Percentiles rank a stretch among this genome's conserved stretches.
phyloP scores from a whole-genome alignment of 2,329 filamentous ascomycete species.

The Colletotrichum paranaense region DNA sequence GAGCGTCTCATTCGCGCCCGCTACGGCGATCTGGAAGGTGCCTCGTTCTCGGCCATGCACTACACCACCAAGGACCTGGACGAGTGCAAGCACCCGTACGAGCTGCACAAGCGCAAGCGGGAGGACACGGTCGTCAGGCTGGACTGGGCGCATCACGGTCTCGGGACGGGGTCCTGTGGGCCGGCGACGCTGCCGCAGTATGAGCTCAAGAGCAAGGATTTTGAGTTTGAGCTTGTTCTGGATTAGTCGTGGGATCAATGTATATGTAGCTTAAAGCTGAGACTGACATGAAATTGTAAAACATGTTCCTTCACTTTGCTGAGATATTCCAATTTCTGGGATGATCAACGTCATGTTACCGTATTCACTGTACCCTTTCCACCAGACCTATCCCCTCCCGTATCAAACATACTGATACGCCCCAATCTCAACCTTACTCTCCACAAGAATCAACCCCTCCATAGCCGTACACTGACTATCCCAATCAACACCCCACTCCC shows the following conservation, averaged over 20 bases:
- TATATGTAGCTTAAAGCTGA: background rate
- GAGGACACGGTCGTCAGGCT: conserved; percentile 67
- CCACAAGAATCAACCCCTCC: conserved; percentile 45
- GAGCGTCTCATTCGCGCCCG: conserved; percentile 53
- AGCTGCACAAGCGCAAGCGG: conserved; percentile 61
- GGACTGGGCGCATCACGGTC: conserved; percentile 71
- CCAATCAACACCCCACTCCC: background rate
- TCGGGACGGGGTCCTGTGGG: conserved; percentile 72
- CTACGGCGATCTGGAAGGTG: conserved; percentile 58
- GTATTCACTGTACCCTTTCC: no score
- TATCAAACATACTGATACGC: conserved; percentile 50
- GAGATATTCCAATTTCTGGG: no score
- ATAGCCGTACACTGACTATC: conserved; percentile 44
- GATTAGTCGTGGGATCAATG: conserved; percentile 44
- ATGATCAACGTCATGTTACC: background rate
- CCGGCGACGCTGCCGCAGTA: conserved; percentile 64
- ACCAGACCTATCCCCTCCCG: no score
- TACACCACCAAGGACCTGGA: conserved; percentile 67
- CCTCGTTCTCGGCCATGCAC: conserved; percentile 67
- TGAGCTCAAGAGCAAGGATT: conserved; percentile 53
- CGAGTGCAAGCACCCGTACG: conserved; percentile 67
- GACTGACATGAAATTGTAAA: conserved; percentile 7
- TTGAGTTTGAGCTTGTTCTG: conserved; percentile 56
- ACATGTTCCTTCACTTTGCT: background rate
- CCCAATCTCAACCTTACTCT: conserved; percentile 42